phyloP scores from a whole-genome alignment of 1,284 basidiomycete genomes.

The Hypsizygus ulmarius region DNA sequence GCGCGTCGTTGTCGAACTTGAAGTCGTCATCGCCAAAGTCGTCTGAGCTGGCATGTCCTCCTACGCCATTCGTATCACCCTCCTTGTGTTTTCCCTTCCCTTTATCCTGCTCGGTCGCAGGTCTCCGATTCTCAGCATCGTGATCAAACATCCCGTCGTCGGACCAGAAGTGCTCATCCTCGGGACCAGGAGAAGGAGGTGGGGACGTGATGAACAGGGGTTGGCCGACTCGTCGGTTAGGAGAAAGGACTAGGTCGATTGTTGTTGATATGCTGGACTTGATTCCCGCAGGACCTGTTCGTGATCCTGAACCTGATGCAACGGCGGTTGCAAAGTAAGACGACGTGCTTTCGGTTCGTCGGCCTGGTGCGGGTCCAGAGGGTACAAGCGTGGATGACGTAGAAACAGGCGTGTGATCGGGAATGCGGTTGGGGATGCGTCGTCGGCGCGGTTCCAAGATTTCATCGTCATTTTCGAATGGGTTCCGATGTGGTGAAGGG shows the following conservation, averaged over 20 bases:
- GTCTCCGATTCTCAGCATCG: background rate
- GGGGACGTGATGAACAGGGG: slow-evolving; percentile 10
- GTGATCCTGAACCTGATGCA: slow-evolving; percentile 1
- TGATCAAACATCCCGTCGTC: slow-evolving; percentile 5
- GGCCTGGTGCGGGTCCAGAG: background rate
- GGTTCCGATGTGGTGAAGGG: slow-evolving; percentile 25
- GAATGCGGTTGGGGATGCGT: slow-evolving; percentile 25
- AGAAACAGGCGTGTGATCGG: slow-evolving; percentile 10
- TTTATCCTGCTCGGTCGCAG: background rate
- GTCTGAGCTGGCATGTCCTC: slow-evolving; percentile 15
- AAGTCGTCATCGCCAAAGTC: slow-evolving; percentile 24
- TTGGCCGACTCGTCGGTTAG: slow-evolving; percentile 9
- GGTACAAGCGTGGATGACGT: slow-evolving; percentile 9
- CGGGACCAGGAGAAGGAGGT: slow-evolving; percentile 10
- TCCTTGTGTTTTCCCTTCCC: background rate
- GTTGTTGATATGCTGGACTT: slow-evolving; percentile 3
- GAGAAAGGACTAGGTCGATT: slow-evolving; percentile 16
- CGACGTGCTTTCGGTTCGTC: slow-evolving; percentile 11
- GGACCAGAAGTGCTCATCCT: slow-evolving; percentile 19
- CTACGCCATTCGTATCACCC: slow-evolving; percentile 8
- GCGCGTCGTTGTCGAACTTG: slow-evolving; percentile 25
- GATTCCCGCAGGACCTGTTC: slow-evolving; percentile 6
- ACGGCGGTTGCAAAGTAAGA: slow-evolving; percentile 15
- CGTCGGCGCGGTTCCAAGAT: slow-evolving; percentile 41
- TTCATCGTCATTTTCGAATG: slow-evolving; percentile 39